Evolutionary conservation across 305 asterid species (phyloP), one percentile per base, ranked within the genome.

Genomic region (Salvia sclarea): DNA sequence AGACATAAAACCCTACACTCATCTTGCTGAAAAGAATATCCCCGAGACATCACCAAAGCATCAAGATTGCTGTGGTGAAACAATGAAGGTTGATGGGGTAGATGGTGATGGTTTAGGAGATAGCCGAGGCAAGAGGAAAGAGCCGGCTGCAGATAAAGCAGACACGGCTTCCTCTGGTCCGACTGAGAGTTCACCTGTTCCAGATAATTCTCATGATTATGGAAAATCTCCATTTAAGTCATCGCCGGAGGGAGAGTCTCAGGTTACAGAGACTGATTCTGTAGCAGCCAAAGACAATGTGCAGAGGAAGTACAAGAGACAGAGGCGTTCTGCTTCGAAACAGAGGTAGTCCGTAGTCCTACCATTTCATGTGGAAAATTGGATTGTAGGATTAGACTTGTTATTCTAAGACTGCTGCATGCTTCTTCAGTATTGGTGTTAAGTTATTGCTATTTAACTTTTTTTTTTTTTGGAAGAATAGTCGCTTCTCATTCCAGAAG

Each of bases 271-370:
- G 31, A 68, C 60, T 1, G 76, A 40, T 55, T 14, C 69, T 22
- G 76, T 59, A 25, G 75, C 80, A 40, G 77, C 55, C 21, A 77
- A 65, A 69, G 85, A 81, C 41, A 83, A 81, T 70, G 73, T 57
- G 28, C 84, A 74, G 61, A 82, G 70, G 78, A 79, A 60, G 43
- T 80, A 84, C 84, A 84, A 82, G 82, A 75, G 89, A 67, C 87
- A 55, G 58, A 53, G 75, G 64, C 75, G 75, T 24, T 50, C 81
- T 18, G 74, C n/a, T 22, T 67, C 72, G 5, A 82, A 69, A 68
- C 54, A 53, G 30, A 38, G 52, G 67, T 64, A 22, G 73, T 40
- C 57, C 52, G 67, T 64, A 22, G 73, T 40, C 57, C 52, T 21
- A 8, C 6, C 6, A 11, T n/a, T 30, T 52, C 71, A n/a, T 33